Evolutionary conservation across 345 rosid genomes (phyloP).

Genomic region (Ceriops tagal): DNA sequence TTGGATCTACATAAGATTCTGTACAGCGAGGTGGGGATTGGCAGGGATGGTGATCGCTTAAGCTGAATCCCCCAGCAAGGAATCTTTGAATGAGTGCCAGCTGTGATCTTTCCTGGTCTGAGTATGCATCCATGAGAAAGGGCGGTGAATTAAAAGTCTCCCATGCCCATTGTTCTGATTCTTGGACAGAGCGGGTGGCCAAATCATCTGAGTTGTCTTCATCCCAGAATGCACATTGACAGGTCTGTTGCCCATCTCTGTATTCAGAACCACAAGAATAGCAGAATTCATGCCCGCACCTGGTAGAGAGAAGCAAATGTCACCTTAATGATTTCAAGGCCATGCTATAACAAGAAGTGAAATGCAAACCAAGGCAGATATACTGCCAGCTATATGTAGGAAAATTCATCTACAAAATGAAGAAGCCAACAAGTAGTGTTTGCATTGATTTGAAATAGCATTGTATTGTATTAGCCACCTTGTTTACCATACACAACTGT

Average conservation of each 20-base stretch:
- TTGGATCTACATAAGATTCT: conserved; percentile 81
- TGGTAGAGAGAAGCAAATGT: conserved; percentile 25
- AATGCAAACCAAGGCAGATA: background rate
- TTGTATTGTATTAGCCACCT: no score
- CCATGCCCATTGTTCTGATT: conserved; percentile 96
- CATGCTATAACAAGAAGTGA: conserved; percentile 1
- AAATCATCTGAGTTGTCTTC: conserved; percentile 64
- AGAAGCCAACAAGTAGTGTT: no score
- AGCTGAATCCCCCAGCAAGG: conserved; percentile 91
- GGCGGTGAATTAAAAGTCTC: conserved; percentile 86
- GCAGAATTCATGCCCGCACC: conserved; percentile 96
- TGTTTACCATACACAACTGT: no score
- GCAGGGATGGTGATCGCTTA: conserved; percentile 73
- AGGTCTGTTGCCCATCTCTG: conserved; percentile 65
- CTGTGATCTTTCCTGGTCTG: conserved; percentile 95
- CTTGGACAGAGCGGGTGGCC: conserved; percentile 56
- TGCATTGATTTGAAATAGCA: no score
- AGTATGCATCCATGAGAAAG: conserved; percentile 78
- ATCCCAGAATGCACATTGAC: conserved; percentile 91
- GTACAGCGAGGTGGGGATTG: conserved; percentile 91
- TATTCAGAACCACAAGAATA: conserved; percentile 92
- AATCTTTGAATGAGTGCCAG: conserved; percentile 85
- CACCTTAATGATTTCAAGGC: background rate
- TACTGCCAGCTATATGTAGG: background rate
- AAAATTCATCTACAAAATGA: no score